Evolutionary conservation across 352 stramenopile species (phyloP).

Genomic region (Blastocystis hominis): DNA sequence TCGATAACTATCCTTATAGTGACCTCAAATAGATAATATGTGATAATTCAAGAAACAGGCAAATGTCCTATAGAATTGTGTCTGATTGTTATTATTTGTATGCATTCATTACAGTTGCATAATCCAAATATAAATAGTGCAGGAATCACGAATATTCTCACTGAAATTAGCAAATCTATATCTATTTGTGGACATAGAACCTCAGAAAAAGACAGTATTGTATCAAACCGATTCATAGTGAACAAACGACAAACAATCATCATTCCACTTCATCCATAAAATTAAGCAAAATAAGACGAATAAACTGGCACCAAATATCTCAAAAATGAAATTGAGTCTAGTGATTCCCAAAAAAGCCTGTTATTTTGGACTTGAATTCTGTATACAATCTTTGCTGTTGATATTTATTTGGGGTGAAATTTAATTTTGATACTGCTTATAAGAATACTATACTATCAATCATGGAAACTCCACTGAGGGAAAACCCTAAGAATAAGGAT

Average conservation of each 20-base stretch:
- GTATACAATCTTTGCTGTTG: neutral
- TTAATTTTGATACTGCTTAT: neutral
- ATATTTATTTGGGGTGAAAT: neutral
- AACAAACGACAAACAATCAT: neutral
- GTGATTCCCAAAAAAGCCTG: neutral
- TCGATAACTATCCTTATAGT: no score
- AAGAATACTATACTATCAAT: neutral
- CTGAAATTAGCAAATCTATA: no score
- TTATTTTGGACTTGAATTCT: neutral
- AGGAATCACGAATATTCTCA: no score
- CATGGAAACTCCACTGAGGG: neutral
- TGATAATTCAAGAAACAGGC: no score
- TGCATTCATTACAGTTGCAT: no score
- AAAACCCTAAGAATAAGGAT: neutral
- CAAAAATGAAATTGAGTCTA: neutral
- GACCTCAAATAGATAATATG: no score
- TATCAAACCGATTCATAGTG: neutral
- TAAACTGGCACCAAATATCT: neutral
- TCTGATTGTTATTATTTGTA: no score
- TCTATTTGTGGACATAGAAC: neutral
- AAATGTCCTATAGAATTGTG: no score
- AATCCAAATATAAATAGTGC: no score
- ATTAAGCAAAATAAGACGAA: neutral
- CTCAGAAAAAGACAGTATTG: neutral
- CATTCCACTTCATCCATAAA: neutral